phyloP scores from a whole-genome alignment of 306 rosid species.

The Notholithocarpus densiflorus region DNA sequence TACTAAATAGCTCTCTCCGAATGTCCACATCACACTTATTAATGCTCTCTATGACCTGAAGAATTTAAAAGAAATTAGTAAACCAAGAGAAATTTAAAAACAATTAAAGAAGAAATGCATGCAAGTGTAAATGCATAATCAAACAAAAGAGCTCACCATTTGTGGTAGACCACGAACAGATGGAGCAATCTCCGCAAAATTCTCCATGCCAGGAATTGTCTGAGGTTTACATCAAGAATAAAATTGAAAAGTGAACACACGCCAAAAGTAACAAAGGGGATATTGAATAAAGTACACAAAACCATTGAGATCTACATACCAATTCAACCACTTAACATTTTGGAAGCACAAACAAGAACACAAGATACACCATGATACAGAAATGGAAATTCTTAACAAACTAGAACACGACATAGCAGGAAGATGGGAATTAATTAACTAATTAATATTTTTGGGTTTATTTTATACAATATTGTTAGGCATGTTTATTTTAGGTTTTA shows the following conservation, averaged over 20 bases:
- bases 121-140: background rate
- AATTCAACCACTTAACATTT: background rate
- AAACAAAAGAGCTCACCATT: constrained; percentile 53
- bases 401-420: no score
- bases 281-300: background rate
- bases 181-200: constrained; percentile 65
- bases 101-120: background rate
- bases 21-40: constrained; percentile 96
- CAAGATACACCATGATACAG: no score
- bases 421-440: no score
- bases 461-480: no score
- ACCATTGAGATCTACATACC: constrained; percentile 2
- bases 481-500: no score
- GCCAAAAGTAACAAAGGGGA: background rate
- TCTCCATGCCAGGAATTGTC: constrained; percentile 96
- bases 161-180: constrained; percentile 87
- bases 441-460: no score
- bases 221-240: constrained; percentile 29
- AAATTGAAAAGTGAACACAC: constrained; percentile 13
- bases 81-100: constrained; percentile 21
- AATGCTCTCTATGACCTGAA: constrained; percentile 93
- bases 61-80: constrained; percentile 12
- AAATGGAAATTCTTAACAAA: no score
- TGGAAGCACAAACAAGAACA: no score
- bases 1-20: constrained; percentile 91